A percentile compares a stretch with the other conserved stretches of the same genome.
Conservation (phyloP, 305 asterid genomes). For the Nicotiana rustica region DNA sequence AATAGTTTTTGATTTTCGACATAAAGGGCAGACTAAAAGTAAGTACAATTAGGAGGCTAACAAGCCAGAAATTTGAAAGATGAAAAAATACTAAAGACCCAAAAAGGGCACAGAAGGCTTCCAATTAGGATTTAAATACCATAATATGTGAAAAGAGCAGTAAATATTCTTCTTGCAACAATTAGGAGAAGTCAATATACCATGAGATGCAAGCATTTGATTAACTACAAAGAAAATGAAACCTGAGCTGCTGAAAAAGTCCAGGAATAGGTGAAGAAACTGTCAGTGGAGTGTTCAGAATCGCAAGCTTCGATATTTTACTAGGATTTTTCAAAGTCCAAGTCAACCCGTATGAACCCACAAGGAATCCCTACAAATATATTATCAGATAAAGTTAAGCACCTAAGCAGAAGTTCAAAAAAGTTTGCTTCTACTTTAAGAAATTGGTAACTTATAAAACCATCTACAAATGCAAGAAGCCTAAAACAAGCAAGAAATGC, state of each 20-base stretch:
- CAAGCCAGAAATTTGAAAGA: not conserved
- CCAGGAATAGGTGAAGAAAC: conserved; percentile 93
- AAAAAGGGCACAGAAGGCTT: not conserved
- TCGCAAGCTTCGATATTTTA: conserved; percentile 78
- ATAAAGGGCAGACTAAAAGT: conserved; percentile 7
- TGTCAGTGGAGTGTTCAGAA: conserved; percentile 87
- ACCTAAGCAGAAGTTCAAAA: not conserved
- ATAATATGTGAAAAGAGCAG: conserved; percentile 8
- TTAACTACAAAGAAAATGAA: conserved; percentile 7
- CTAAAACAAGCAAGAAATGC: conserved; percentile 20
- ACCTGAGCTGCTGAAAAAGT: conserved; percentile 93
- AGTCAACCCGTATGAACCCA: conserved; percentile 94
- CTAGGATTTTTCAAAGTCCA: conserved; percentile 88
- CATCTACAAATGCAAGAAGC: not conserved
- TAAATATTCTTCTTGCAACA: not conserved
- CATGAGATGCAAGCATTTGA: conserved; percentile 29
- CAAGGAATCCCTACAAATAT: conserved; percentile 81
- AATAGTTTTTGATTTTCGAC: not conserved
- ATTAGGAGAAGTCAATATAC: not conserved
- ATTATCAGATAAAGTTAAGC: not conserved
- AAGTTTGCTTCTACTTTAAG: not conserved
- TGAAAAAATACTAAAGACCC: not conserved
- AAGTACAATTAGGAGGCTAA: conserved; percentile 17
- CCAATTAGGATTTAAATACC: not conserved
- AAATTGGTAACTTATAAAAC: conserved; percentile 8